phyloP scores from a whole-genome alignment of 2,329 filamentous ascomycete species.

The Pseudofabraea citricarpa region DNA sequence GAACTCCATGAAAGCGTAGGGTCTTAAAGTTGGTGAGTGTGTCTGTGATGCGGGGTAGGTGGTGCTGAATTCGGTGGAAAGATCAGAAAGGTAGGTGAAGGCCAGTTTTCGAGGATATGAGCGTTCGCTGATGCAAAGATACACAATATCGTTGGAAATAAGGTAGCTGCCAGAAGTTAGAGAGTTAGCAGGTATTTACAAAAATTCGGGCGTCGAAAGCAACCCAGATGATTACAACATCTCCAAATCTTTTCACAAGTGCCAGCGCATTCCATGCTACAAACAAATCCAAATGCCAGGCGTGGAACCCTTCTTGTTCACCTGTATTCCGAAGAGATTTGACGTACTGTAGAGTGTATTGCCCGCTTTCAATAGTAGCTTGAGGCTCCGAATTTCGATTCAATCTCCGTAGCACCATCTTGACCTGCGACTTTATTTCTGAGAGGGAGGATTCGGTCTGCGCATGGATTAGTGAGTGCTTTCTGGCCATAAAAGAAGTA shows the following conservation, averaged over 20 bases:
- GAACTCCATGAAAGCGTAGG: conserved; percentile 97
- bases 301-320: too few species aligned
- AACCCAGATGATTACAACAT: too few species aligned
- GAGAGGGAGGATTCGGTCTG: conserved; percentile 69
- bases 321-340: too few species aligned
- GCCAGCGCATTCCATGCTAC: too few species aligned
- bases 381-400: conserved; percentile 86
- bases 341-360: conserved; percentile 81
- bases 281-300: too few species aligned
- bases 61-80: conserved; percentile 84
- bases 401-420: conserved; percentile 83
- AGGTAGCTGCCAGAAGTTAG: conserved; percentile 69
- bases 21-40: conserved; percentile 68
- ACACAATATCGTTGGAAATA: conserved; percentile 78
- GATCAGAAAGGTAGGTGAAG: conserved; percentile 94
- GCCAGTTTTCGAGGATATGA: conserved; percentile 97
- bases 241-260: too few species aligned
- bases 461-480: too few species aligned
- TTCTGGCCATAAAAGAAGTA: too few species aligned
- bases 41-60: conserved; percentile 75
- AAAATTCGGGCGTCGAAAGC: too few species aligned
- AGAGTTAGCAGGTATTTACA: neutral
- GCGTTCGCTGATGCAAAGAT: conserved; percentile 87
- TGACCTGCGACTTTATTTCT: conserved; percentile 87
- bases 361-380: conserved; percentile 82